These are phyloP conservation scores for Umbelopsis ramanniana DNA, from an alignment of 192 early-diverging fungal species.

Conservation along the genomic window DNA sequence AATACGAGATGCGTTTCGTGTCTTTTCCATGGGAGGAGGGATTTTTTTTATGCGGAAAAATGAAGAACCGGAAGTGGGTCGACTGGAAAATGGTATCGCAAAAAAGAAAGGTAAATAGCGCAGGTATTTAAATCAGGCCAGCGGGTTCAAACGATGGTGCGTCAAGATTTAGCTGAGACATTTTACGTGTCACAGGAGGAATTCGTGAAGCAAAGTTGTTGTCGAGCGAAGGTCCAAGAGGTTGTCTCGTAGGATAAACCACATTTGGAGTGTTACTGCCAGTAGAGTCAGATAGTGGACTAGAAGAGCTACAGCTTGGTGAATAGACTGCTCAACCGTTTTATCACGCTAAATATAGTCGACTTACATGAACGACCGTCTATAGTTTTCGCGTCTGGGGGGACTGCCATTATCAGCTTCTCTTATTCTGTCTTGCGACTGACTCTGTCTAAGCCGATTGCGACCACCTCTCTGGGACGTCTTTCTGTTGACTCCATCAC, in stretches of 20 bases:
- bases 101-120: neutral
- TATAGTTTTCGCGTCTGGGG: conserved; percentile 34
- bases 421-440: conserved; percentile 30
- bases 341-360: neutral
- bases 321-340: too few species aligned
- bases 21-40: neutral
- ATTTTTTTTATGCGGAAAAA: neutral
- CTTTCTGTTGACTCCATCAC: conserved; percentile 7
- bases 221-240: conserved; percentile 71
- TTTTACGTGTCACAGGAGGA: conserved; percentile 10
- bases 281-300: conserved; percentile 48
- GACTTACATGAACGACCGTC: conserved; percentile 45
- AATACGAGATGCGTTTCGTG: neutral
- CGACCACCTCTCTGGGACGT: conserved; percentile 44
- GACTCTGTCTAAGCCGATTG: conserved; percentile 27
- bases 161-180: conserved; percentile 23
- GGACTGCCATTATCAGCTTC: conserved; percentile 23
- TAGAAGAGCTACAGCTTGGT: conserved; percentile 21
- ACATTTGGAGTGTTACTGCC: conserved; percentile 56
- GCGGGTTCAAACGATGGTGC: conserved; percentile 27
- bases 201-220: conserved; percentile 74
- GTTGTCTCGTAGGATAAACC: conserved; percentile 75
- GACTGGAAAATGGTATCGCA: conserved; percentile 10
- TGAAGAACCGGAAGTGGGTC: neutral
- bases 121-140: conserved; percentile 8